A percentile compares a stretch with the other conserved stretches of the same genome.
phyloP scores from a whole-genome alignment of 2,329 filamentous ascomycete genomes.

The Alternaria gansuensis region DNA sequence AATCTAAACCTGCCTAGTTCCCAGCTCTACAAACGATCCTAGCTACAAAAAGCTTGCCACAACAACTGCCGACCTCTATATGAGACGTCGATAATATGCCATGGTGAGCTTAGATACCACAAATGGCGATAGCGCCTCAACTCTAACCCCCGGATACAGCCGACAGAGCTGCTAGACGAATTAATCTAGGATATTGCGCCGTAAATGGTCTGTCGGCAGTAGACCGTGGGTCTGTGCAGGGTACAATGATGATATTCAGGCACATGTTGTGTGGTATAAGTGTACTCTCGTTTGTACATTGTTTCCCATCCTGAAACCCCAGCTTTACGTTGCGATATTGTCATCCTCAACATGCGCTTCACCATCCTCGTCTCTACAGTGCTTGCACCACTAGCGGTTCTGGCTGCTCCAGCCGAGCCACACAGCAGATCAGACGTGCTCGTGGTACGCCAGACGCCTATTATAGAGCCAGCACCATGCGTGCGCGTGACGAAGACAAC shows the following conservation, averaged over 20 bases:
- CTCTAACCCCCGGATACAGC: slow-evolving; percentile 14
- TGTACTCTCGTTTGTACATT: background rate
- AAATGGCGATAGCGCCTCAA: slow-evolving; percentile 1
- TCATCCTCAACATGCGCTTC: slow-evolving; percentile 30
- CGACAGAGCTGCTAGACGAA: slow-evolving; percentile 16
- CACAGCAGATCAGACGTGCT: slow-evolving; percentile 11
- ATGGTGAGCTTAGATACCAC: background rate
- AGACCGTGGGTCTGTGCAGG: background rate
- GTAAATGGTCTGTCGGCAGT: slow-evolving; percentile 1
- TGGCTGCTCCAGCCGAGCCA: slow-evolving; percentile 28
- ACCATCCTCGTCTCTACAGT: slow-evolving; percentile 25
- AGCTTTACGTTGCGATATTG: background rate
- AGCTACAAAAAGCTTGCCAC: background rate
- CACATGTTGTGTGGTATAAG: background rate
- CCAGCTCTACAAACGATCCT: background rate
- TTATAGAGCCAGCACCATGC: slow-evolving; percentile 40
- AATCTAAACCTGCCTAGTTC: background rate
- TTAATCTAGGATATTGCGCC: slow-evolving; percentile 16
- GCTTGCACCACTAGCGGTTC: slow-evolving; percentile 23
- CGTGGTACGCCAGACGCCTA: slow-evolving; percentile 23
- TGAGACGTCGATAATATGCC: slow-evolving; percentile 6
- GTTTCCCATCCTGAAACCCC: background rate
- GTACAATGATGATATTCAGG: background rate
- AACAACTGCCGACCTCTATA: slow-evolving; percentile 9
- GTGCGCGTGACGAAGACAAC: slow-evolving; percentile 27